Evolutionary conservation across 177 flowering plant genomes (phyloP).

Genomic region (Telopea speciosissima): DNA sequence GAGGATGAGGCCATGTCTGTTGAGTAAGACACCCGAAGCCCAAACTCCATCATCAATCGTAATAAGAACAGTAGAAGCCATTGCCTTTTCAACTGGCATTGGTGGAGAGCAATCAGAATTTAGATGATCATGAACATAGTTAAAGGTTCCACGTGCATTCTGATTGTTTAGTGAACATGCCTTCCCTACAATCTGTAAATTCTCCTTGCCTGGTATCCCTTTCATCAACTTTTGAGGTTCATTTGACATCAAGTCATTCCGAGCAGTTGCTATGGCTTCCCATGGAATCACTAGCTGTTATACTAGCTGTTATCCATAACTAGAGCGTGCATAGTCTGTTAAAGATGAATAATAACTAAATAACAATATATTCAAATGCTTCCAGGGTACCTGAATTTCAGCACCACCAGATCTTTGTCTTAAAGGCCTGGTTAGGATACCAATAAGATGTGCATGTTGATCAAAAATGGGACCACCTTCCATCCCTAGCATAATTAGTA

Average conservation of each 20-base stretch:
- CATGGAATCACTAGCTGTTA: constrained; percentile 93
- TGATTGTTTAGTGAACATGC: constrained; percentile 6
- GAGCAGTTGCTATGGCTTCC: constrained; percentile 75
- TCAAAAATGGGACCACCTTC: constrained; percentile 92
- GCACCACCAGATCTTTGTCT: constrained; percentile 71
- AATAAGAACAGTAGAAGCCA: constrained; percentile 70
- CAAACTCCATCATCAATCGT: constrained; percentile 72
- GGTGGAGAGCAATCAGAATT: constrained; percentile 17
- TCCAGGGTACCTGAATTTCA: constrained; percentile 73
- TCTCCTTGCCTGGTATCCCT: constrained; percentile 13
- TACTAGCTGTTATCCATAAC: constrained; percentile 67
- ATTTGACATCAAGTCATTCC: constrained; percentile 39
- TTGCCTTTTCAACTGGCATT: constrained; percentile 50
- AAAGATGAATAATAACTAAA: constrained; percentile 10
- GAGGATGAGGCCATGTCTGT: constrained; percentile 78
- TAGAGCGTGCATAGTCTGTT: constrained; percentile 29
- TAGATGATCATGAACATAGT: constrained; percentile 5
- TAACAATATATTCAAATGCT: background rate
- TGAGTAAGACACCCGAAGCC: constrained; percentile 95
- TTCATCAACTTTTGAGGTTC: constrained; percentile 21
- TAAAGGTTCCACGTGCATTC: constrained; percentile 9
- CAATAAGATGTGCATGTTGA: constrained; percentile 48
- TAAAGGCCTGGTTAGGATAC: constrained; percentile 69
- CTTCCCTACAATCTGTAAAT: constrained; percentile 19
- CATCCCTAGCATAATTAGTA: constrained; percentile 52